Conservation (phyloP, 306 rosid genomes). For the Quercus cerris region DNA sequence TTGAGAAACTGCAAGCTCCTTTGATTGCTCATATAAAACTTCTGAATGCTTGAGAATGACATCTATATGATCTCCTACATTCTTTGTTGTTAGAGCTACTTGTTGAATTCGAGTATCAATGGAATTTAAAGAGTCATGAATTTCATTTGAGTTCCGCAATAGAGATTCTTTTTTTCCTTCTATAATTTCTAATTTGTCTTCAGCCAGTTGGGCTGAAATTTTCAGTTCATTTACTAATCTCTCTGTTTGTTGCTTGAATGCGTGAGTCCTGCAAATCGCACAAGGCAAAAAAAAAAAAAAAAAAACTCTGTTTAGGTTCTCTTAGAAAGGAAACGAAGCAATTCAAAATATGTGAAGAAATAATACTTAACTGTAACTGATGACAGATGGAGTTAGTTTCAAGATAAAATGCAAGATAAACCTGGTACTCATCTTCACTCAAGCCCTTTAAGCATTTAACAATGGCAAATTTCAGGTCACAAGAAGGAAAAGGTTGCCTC, state of each 20-base stretch:
- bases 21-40: conserved; percentile 62
- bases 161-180: conserved; percentile 50
- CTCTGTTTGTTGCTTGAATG: conserved; percentile 70
- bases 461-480: conserved; percentile 52
- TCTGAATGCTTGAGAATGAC: conserved; percentile 46
- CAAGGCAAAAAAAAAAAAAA: no score
- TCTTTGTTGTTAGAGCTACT: conserved; percentile 46
- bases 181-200: conserved; percentile 57
- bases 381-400: conserved; percentile 82
- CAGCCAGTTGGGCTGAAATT: conserved; percentile 60
- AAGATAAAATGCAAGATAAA: conserved; percentile 82
- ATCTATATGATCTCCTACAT: conserved; percentile 48
- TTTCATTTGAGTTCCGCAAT: conserved; percentile 42
- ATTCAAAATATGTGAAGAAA: background rate
- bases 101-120: conserved; percentile 41
- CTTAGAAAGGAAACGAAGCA: background rate
- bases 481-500: conserved; percentile 55
- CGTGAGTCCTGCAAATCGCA: conserved; percentile 43
- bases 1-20: conserved; percentile 54
- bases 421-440: conserved; percentile 57
- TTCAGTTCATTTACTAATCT: conserved; percentile 77
- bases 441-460: conserved; percentile 39
- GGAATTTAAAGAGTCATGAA: conserved; percentile 45
- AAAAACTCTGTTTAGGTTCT: background rate
- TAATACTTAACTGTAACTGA: conserved; percentile 70